These are phyloP conservation scores for Moringa oleifera DNA, from an alignment of 345 rosid species.

Conservation along the genomic window DNA sequence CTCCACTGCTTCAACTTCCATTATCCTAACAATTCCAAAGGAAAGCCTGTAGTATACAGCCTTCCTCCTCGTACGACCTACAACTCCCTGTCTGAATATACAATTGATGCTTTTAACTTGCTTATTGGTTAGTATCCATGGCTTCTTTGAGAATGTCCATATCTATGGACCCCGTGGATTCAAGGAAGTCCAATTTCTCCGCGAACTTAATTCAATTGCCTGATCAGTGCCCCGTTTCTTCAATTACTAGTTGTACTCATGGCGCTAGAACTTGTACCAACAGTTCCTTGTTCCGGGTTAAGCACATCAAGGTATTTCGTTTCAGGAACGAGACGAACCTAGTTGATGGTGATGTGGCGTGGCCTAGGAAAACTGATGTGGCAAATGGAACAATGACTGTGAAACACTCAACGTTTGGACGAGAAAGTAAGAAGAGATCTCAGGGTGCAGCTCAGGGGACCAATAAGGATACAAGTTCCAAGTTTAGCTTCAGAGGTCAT, in stretches of 20 bases:
- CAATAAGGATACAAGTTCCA: slow-evolving; percentile 29
- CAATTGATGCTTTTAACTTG: not conserved
- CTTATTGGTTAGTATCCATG: slow-evolving; percentile 26
- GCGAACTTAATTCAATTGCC: slow-evolving; percentile 33
- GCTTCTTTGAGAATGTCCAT: slow-evolving; percentile 45
- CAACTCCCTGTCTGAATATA: too few relatives aligned
- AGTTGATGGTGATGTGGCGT: slow-evolving; percentile 18
- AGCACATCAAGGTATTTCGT: slow-evolving; percentile 33
- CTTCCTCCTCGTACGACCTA: not conserved
- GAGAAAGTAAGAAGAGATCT: slow-evolving; percentile 8
- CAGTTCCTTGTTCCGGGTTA: slow-evolving; percentile 30
- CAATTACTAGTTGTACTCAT: slow-evolving; percentile 27
- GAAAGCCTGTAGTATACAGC: not conserved
- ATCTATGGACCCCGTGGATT: slow-evolving; percentile 42
- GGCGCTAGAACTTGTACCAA: slow-evolving; percentile 26
- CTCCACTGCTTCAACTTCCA: slow-evolving; percentile 1
- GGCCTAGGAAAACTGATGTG: slow-evolving; percentile 14
- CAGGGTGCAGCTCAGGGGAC: slow-evolving; percentile 25
- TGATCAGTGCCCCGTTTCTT: slow-evolving; percentile 31
- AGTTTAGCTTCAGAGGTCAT: slow-evolving; percentile 26
- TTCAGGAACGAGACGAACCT: slow-evolving; percentile 30
- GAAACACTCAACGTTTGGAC: slow-evolving; percentile 22
- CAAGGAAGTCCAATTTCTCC: slow-evolving; percentile 41
- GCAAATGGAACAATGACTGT: slow-evolving; percentile 15
- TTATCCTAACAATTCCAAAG: not conserved